These are phyloP conservation scores for Plectosphaerella cucumerina DNA, from an alignment of 2,329 filamentous ascomycete species.

Conservation along the genomic window DNA sequence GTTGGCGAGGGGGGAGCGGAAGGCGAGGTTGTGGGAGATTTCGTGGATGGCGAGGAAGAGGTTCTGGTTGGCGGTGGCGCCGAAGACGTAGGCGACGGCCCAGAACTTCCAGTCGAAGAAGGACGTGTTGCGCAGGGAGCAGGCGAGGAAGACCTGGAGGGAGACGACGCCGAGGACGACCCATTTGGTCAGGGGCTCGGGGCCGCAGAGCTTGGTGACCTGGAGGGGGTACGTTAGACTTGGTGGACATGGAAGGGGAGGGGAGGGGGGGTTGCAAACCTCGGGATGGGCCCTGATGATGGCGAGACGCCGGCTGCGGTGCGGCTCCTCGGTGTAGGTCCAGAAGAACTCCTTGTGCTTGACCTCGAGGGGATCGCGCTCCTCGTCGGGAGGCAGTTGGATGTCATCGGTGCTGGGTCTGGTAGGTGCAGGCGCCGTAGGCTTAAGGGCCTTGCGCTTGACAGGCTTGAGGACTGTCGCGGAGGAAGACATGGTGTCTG, in stretches of 20 bases:
- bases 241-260: not conserved
- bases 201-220: constrained; percentile 96
- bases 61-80: constrained; percentile 96
- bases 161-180: constrained; percentile 79
- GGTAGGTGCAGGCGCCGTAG: constrained; percentile 17
- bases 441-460: constrained; percentile 15
- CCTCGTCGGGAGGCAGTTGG: constrained; percentile 15
- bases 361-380: constrained; percentile 35
- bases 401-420: constrained; percentile 14
- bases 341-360: constrained; percentile 76
- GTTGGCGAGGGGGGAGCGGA: constrained; percentile 76
- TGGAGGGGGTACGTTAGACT: constrained; percentile 26
- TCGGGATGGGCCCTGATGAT: constrained; percentile 99
- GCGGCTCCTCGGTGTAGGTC: constrained; percentile 98
- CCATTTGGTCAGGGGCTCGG: constrained; percentile 93
- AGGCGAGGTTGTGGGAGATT: constrained; percentile 96
- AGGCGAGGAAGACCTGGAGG: constrained; percentile 75
- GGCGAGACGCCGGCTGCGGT: constrained; percentile 81
- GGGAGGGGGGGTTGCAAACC: constrained; percentile 41
- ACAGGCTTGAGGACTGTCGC: constrained; percentile 28
- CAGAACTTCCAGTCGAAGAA: constrained; percentile 84
- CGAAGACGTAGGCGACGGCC: constrained; percentile 82
- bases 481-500: constrained; percentile 19
- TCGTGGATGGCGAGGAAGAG: constrained; percentile 98
- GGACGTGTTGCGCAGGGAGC: constrained; percentile 68